Conservation (phyloP, 352 stramenopile species). For the Blastocystis sp. region DNA sequence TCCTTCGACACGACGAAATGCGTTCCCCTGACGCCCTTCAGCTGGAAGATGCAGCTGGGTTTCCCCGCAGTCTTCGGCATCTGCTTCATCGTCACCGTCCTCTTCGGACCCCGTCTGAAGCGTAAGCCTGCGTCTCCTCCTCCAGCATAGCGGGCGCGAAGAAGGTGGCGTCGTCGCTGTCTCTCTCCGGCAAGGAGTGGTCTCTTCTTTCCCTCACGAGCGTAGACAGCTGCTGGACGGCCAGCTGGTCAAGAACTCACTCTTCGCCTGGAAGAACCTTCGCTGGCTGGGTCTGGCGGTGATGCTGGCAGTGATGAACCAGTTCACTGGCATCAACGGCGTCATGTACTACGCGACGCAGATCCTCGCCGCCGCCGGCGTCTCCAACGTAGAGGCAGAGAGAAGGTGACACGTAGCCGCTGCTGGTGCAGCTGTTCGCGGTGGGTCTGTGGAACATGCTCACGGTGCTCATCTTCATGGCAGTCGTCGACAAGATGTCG, state of each 20-base stretch:
- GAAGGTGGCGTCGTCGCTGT: constrained; percentile 46
- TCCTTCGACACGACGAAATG: constrained; percentile 11
- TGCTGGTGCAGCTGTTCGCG: constrained; percentile 38
- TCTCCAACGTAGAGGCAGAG: not conserved
- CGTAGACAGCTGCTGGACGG: not conserved
- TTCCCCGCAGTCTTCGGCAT: constrained; percentile 29
- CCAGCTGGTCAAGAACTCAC: not conserved
- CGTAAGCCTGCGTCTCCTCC: not conserved
- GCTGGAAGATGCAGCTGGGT: constrained; percentile 44
- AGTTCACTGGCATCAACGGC: constrained; percentile 52
- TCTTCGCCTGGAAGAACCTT: constrained; percentile 20
- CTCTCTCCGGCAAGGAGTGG: constrained; percentile 10
- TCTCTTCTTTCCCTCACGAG: not conserved
- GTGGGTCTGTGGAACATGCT: constrained; percentile 56
- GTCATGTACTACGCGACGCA: constrained; percentile 50
- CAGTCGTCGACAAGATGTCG: constrained; percentile 32
- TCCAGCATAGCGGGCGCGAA: not conserved
- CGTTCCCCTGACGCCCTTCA: constrained; percentile 20
- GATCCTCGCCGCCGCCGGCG: constrained; percentile 28
- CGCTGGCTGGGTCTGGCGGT: constrained; percentile 33
- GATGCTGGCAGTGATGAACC: constrained; percentile 57
- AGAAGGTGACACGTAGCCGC: not conserved
- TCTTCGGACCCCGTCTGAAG: constrained; percentile 36
- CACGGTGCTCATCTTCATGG: constrained; percentile 57
- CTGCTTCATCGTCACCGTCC: not conserved